Base-by-base conservation (phyloP, 345 rosid genomes). In the Gynandropsis gynandra region DNA sequence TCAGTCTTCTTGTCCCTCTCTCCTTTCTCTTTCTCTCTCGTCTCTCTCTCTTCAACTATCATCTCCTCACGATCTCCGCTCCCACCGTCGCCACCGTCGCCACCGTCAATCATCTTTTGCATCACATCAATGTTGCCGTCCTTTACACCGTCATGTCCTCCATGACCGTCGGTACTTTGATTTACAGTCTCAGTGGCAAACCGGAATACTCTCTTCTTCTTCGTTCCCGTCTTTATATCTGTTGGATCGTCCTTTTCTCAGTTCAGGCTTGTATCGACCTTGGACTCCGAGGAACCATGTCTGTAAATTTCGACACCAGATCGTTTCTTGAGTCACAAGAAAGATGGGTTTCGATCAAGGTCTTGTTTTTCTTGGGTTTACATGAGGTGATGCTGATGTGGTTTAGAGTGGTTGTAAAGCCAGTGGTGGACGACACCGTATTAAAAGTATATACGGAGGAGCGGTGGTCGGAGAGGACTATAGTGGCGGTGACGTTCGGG, bases 351-450 rank as follows among this genome's bases (percentile, higher is more conserved):
- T 47, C 75, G 9, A 72, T 80, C 42, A 76, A 74, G 39, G 53
- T 70, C 14, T 46, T 73, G 59, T 86, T 80, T 53, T 82, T 86
- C 72, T 65, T 86, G 58, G 95, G 95, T 13, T 68, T 86, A 61
- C 80, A 82, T 40, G 90, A 86, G 47, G 74, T 69, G 4, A 72
- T 66, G 87, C 52, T 76, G 42, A 60, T 73, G 29, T 85, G 90
- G 90, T 76, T 61, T 16, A 70, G 85, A 59, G 43, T 52, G 7
- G 80, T 72, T n/a, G 90, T 86, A 55, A 78, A 73, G 44, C 83
- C 90, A 1, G 83, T 86, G 52, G 83, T 86, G 0, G 83, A 86
- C 33, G 85, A 76, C 45, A 67, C 88, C 0, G 29, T 82, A 10
- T 78, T 71, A 0, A 83, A 83, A 19, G 69, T 7, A 42, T 56